Conservation (phyloP, 169 alveolate genomes). For the Plasmodium blacklocki region DNA sequence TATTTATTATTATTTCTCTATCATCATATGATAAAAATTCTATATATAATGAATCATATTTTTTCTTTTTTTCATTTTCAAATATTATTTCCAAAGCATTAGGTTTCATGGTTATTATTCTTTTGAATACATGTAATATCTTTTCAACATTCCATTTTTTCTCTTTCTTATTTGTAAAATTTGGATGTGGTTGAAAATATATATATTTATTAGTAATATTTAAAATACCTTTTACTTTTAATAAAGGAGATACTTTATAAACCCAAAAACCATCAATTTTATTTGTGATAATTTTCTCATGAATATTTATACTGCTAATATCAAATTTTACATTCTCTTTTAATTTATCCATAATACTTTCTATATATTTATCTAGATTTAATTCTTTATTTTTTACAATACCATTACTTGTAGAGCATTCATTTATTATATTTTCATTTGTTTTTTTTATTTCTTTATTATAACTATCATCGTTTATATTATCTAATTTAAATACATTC, state of each 20-base stretch:
- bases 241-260: slow-evolving; percentile 86
- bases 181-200: slow-evolving; percentile 88
- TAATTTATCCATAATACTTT: slow-evolving; percentile 23
- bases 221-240: slow-evolving; percentile 86
- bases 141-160: slow-evolving; percentile 83
- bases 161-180: slow-evolving; percentile 86
- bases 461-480: slow-evolving; percentile 3
- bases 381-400: slow-evolving; percentile 15
- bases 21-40: slow-evolving; percentile 84
- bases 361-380: slow-evolving; percentile 30
- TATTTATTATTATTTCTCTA: slow-evolving; percentile 82
- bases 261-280: slow-evolving; percentile 81
- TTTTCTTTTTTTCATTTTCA: slow-evolving; percentile 79
- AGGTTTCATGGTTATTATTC: slow-evolving; percentile 85
- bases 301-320: slow-evolving; percentile 77
- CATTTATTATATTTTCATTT: slow-evolving; percentile 35
- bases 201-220: slow-evolving; percentile 85
- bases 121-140: slow-evolving; percentile 84
- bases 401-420: background rate
- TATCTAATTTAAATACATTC: too few species aligned
- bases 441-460: slow-evolving; percentile 55
- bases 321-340: slow-evolving; percentile 73
- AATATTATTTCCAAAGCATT: slow-evolving; percentile 89
- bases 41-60: slow-evolving; percentile 84
- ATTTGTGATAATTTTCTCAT: slow-evolving; percentile 81